Conservation (phyloP, 176 grass and related monocot species). For the Carex pumila region DNA sequence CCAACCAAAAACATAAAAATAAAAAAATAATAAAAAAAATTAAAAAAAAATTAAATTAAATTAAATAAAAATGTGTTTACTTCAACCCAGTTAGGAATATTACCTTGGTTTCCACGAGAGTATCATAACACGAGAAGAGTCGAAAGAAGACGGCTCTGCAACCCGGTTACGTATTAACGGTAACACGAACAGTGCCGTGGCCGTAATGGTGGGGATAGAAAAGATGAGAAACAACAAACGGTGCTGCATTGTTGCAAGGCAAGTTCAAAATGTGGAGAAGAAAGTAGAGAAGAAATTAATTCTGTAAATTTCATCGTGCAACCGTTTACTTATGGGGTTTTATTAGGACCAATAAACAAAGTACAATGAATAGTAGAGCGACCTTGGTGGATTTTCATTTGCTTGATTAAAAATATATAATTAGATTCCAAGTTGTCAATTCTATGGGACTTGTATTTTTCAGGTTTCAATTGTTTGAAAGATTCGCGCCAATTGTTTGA, state of each 20-base stretch:
- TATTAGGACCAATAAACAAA: neutral
- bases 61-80: neutral
- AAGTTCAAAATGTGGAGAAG: neutral
- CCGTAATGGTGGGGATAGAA: neutral
- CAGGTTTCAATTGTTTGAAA: neutral
- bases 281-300: neutral
- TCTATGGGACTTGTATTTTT: neutral
- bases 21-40: too few species aligned
- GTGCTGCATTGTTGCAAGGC: neutral
- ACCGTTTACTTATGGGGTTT: neutral
- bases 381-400: neutral
- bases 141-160: neutral
- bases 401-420: neutral
- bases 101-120: conserved; percentile 1
- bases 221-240: neutral
- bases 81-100: too few species aligned
- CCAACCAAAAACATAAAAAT: neutral
- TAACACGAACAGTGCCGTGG: neutral
- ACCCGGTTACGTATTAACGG: neutral
- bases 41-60: too few species aligned
- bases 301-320: neutral
- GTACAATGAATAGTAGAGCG: neutral
- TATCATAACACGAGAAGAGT: neutral
- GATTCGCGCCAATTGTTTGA: neutral
- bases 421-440: neutral